These are phyloP conservation scores for Saturnispora diversa DNA, from an alignment of 805 yeast species.

Conservation along the genomic window DNA sequence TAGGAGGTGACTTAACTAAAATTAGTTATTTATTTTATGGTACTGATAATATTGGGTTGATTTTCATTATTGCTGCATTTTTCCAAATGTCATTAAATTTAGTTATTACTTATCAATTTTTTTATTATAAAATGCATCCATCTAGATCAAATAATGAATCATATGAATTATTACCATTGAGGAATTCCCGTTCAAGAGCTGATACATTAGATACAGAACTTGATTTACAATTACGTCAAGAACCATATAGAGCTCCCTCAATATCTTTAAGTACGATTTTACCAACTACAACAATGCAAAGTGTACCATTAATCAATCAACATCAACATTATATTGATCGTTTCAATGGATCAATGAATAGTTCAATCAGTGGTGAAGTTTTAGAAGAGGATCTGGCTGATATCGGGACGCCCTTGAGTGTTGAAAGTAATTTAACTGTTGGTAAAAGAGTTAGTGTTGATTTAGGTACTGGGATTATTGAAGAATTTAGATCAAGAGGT, in stretches of 20 bases:
- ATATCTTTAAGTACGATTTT: slow-evolving; percentile 2
- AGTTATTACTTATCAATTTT: slow-evolving; percentile 63
- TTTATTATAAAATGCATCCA: slow-evolving; percentile 43
- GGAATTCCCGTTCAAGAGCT: neutral
- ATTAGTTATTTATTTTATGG: slow-evolving; percentile 69
- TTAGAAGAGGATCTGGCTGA: slow-evolving; percentile 2
- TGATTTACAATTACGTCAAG: neutral
- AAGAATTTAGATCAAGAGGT: slow-evolving; percentile 8
- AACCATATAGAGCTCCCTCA: slow-evolving; percentile 10
- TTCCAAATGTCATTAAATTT: slow-evolving; percentile 74
- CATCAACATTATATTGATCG: slow-evolving; percentile 13
- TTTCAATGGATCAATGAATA: neutral
- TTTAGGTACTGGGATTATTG: slow-evolving; percentile 1
- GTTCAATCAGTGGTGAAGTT: neutral
- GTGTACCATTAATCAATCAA: slow-evolving; percentile 11
- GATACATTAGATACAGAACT: neutral
- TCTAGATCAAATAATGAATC: neutral
- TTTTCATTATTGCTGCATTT: slow-evolving; percentile 62
- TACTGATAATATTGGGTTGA: slow-evolving; percentile 54
- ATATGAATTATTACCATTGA: slow-evolving; percentile 8
- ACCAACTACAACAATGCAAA: neutral
- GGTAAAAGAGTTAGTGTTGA: slow-evolving; percentile 2
- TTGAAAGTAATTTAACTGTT: neutral
- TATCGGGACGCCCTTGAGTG: neutral
- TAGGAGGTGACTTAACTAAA: slow-evolving; percentile 80